Evolutionary conservation across 129 eudicot species (phyloP).

Genomic region (Centaurea solstitialis): DNA sequence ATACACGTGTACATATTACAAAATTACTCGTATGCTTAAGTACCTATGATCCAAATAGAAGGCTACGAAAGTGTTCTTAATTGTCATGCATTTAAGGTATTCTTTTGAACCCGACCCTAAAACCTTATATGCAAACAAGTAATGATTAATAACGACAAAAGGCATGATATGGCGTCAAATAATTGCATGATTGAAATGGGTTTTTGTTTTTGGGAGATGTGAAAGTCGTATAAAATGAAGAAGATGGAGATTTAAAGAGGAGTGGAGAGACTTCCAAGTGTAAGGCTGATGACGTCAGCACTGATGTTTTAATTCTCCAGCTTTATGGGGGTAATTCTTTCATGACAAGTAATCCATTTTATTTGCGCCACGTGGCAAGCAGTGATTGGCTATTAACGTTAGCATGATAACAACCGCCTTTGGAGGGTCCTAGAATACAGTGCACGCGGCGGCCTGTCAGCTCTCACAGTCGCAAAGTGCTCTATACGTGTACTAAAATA

Average conservation of each 20-base stretch:
- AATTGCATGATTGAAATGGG: neutral
- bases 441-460: constrained; percentile 30
- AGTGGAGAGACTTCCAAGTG: constrained; percentile 19
- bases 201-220: neutral
- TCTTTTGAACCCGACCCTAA: too few species aligned
- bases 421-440: constrained; percentile 35
- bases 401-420: constrained; percentile 4
- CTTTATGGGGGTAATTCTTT: constrained; percentile 24
- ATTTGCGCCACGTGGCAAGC: constrained; percentile 1
- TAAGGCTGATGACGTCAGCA: constrained; percentile 19
- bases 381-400: neutral
- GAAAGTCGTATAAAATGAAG: constrained; percentile 17
- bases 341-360: constrained; percentile 18
- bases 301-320: constrained; percentile 14
- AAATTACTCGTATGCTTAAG: too few species aligned
- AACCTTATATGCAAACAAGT: too few species aligned
- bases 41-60: too few species aligned
- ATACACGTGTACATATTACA: too few species aligned
- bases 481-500: constrained; percentile 20
- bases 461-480: constrained; percentile 18
- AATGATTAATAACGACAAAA: too few species aligned
- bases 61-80: too few species aligned
- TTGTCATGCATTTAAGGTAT: too few species aligned
- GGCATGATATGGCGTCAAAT: neutral
- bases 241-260: neutral